Base-by-base conservation (phyloP, 1,284 basidiomycete genomes). In the Ustanciosporium gigantosporum region DNA sequence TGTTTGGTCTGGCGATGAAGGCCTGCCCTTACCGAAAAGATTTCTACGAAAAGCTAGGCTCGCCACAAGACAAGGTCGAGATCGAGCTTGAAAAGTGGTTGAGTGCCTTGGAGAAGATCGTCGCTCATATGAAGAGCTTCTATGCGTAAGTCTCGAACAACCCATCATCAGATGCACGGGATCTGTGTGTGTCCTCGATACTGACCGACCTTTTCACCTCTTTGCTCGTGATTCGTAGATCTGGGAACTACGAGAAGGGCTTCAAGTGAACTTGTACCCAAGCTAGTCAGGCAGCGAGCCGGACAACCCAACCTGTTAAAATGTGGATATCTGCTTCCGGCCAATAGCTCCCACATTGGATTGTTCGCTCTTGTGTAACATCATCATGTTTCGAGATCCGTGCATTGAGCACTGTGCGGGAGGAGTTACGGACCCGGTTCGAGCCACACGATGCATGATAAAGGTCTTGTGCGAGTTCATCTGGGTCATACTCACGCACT, bases 1-100 rank as follows among this genome's bases (percentile, higher is more conserved):
- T 94, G 31, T 97, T 97, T 79, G 76, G 85, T 89, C 84, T 93
- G 36, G 94, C 94, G 5, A 91, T 98, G 90, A 95, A 89, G 75
- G 91, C 93, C 0, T 96, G 92, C 81, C 94, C 94, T 0, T 90
- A 90, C 80, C 89, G 93, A 52, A 84, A 83, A 15, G 87, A 87
- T 68, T 94, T 98, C 80, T 96, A 92, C 79, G 81, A 82, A 36
- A 96, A 95, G 79, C 85, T 98, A 37, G 89, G 89, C 17, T 82
- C 85, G 36, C 82, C 88, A 2, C 80, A 83, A 40, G 87, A 86
- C 24, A 84, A 84, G 66, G 83, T 96, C 50, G 81, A 85, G 55
- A 81, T 82, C 43, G 86, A 88, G 65, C 82, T 96, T 35, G 81
- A 81, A 32, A 85, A 84, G 58, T 98, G 93, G 93, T 83, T 96